Percentiles rank a stretch among this genome's conserved stretches.
These are phyloP conservation scores for Babesia caballi DNA, from an alignment of 169 alveolate genomes.

Conservation along the genomic window DNA sequence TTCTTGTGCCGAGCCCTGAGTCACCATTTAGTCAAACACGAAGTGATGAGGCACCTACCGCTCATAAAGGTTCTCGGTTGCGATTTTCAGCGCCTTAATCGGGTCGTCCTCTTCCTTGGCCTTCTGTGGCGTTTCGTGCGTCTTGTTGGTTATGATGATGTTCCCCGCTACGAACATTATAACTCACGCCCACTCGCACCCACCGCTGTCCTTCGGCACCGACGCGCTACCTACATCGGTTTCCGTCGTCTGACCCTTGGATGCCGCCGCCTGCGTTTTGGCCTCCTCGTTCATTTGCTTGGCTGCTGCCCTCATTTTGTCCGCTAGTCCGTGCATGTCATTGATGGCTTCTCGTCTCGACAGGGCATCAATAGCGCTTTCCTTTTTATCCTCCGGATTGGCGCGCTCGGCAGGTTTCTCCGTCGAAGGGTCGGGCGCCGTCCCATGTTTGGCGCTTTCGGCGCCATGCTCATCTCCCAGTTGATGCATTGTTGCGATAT, in stretches of 20 bases:
- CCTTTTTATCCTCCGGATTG: not conserved
- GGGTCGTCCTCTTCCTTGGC: slow-evolving; percentile 50
- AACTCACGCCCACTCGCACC: not conserved
- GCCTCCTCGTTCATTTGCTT: slow-evolving; percentile 14
- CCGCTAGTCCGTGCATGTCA: slow-evolving; percentile 22
- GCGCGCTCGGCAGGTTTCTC: not conserved
- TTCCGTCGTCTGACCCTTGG: not conserved
- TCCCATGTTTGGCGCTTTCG: not conserved
- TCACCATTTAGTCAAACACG: not conserved
- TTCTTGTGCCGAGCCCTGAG: slow-evolving; percentile 59
- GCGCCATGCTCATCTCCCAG: not conserved
- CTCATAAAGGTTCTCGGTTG: slow-evolving; percentile 43
- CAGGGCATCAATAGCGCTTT: slow-evolving; percentile 8
- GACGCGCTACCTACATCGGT: slow-evolving; percentile 9
- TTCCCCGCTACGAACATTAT: slow-evolving; percentile 18
- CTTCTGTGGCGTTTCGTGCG: slow-evolving; percentile 2
- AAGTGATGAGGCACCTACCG: slow-evolving; percentile 14
- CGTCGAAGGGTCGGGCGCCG: not conserved
- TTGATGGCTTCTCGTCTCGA: slow-evolving; percentile 24
- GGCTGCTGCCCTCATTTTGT: slow-evolving; percentile 24
- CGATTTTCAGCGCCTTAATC: slow-evolving; percentile 35
- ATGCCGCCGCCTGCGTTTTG: not conserved
- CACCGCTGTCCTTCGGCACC: slow-evolving; percentile 32
- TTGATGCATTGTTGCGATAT: not conserved
- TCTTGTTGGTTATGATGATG: slow-evolving; percentile 50